Base-by-base conservation (phyloP, 768 basidiomycete species). In the Boletus sp. region DNA sequence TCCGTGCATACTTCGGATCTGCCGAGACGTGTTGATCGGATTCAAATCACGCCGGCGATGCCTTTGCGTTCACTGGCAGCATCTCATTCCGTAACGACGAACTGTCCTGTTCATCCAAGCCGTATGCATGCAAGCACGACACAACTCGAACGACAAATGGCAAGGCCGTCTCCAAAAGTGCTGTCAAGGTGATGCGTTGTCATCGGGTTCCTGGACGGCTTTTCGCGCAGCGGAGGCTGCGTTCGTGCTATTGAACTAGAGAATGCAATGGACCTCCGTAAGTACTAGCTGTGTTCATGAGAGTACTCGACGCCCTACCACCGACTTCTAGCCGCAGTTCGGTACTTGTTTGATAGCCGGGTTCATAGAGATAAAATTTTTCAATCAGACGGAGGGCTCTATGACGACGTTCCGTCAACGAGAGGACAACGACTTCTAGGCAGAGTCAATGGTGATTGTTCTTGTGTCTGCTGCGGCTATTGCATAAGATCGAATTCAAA, bases 401-500 rank as follows among this genome's bases (percentile, higher is more conserved):
- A 62, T 65, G 50, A 35, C 48, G 47, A 42, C 24, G 24, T 24
- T 24, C 24, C 24, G 24, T 24, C 24, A 24, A 24, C 24, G 24
- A 24, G 24, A 24, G 24, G 24, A 24, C 24, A 24, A 24, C 24
- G 24, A 24, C 24, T 24, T 24, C 24, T 24, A 24, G 24, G 24
- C 24, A 24, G 24, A 24, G 24, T 46, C 9, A n/a, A 47, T 47
- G 14, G 9, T 28, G 29, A 47, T 60, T 29, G 4, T 46, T 55
- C n/a, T 24, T 42, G 12, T 24, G 45, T 41, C 9, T 36, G 7
- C 14, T 45, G n/a, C n/a, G 24, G 24, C 15, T 33, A 37, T 46
- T 24, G n/a, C 12, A 9, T 33, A 28, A 56, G 56, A 47, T 47
- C 54, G 50, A 47, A 50, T 58, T 47, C 37, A 35, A 40, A 40